Percentiles rank a stretch among this genome's conserved stretches.
phyloP scores from a whole-genome alignment of 345 rosid species.

The Dipteronia dyeriana region DNA sequence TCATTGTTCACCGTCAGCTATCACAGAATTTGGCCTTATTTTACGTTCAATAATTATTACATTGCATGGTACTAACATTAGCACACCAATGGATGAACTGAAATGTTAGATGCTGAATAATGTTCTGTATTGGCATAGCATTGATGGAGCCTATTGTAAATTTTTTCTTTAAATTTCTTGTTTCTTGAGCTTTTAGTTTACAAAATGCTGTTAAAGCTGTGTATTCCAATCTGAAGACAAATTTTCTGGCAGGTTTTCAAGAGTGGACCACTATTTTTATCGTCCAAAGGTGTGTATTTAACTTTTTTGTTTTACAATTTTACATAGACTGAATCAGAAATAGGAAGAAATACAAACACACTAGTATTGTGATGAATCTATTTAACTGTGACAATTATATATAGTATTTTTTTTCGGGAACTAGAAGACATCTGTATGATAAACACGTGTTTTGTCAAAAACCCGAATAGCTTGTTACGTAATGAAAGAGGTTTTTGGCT shows the following conservation, averaged over 20 bases:
- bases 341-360: not conserved
- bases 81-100: not conserved
- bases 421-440: not conserved
- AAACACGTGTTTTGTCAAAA: not conserved
- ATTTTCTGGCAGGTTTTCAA: constrained; percentile 66
- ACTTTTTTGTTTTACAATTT: constrained; percentile 9
- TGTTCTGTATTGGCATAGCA: not conserved
- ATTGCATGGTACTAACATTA: not conserved
- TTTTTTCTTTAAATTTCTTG: not conserved
- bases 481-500: not conserved
- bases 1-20: not conserved
- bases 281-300: constrained; percentile 69
- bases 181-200: not conserved
- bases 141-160: not conserved
- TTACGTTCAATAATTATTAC: not conserved
- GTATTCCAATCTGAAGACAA: not conserved
- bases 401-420: constrained; percentile 2
- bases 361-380: not conserved
- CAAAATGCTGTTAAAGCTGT: not conserved
- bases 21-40: not conserved
- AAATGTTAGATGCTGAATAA: not conserved
- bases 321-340: constrained; percentile 1
- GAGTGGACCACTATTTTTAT: constrained; percentile 80
- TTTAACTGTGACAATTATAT: not conserved
- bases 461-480: not conserved